Evolutionary conservation across 1,284 basidiomycete genomes (phyloP).

Genomic region (Leucoagaricus sp.): DNA sequence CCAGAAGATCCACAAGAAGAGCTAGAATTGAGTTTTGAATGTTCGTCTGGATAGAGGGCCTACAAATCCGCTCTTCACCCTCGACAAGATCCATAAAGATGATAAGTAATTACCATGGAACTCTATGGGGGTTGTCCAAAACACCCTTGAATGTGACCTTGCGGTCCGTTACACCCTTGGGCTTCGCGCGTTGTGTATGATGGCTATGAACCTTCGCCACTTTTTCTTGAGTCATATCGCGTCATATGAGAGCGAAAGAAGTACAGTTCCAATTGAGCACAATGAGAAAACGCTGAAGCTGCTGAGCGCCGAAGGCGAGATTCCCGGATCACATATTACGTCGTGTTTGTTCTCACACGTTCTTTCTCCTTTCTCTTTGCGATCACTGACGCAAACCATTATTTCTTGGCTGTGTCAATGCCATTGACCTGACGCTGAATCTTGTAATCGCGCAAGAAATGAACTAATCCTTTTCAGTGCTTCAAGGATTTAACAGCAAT

Average conservation of each 20-base stretch:
- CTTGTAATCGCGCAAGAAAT: too few relatives aligned
- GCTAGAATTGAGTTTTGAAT: constrained; percentile 62
- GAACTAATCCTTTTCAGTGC: background rate
- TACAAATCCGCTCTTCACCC: constrained; percentile 28
- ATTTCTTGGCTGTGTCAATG: background rate
- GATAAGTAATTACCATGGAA: constrained; percentile 55
- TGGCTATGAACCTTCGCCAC: constrained; percentile 52
- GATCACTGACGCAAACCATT: too few relatives aligned
- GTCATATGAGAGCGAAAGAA: background rate
- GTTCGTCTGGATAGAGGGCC: constrained; percentile 67
- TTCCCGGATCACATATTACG: too few relatives aligned
- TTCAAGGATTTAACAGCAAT: background rate
- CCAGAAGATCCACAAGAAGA: constrained; percentile 47
- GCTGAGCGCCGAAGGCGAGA: too few relatives aligned
- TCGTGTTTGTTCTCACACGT: background rate
- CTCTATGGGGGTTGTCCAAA: constrained; percentile 68
- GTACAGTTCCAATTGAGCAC: background rate
- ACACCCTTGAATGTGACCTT: constrained; percentile 69
- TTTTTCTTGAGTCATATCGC: constrained; percentile 32
- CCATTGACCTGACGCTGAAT: background rate
- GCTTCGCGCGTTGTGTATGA: constrained; percentile 59
- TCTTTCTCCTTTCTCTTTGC: background rate
- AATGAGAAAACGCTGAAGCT: background rate
- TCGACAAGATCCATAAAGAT: background rate
- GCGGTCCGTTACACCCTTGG: constrained; percentile 39